Evolutionary conservation across 768 basidiomycete genomes (phyloP).

Genomic region (Serendipita sp.): DNA sequence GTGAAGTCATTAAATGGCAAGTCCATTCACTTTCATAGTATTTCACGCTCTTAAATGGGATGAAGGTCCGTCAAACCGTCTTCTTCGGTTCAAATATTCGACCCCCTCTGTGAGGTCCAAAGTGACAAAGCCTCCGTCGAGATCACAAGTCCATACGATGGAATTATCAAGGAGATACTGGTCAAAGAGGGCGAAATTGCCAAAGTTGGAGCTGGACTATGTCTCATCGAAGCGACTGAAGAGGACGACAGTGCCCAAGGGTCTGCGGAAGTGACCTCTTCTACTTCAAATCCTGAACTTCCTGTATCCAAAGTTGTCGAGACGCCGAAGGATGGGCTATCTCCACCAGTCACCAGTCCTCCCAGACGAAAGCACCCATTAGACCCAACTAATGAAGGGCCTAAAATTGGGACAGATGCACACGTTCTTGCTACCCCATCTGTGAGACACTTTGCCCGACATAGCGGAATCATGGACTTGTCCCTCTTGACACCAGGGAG

Average conservation of each 20-base stretch:
- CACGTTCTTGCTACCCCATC: constrained; percentile 57
- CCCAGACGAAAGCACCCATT: constrained; percentile 6
- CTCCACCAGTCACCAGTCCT: constrained; percentile 8
- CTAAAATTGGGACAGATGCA: constrained; percentile 8
- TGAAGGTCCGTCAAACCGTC: constrained; percentile 46
- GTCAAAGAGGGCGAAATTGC: constrained; percentile 71
- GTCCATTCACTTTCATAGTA: not conserved
- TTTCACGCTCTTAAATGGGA: not conserved
- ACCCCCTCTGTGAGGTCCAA: constrained; percentile 63
- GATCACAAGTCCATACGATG: constrained; percentile 76
- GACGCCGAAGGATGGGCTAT: constrained; percentile 7
- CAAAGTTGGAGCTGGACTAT: constrained; percentile 64
- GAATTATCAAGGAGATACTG: constrained; percentile 50
- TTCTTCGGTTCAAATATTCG: constrained; percentile 39
- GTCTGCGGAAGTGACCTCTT: constrained; percentile 10
- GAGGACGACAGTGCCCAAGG: constrained; percentile 26
- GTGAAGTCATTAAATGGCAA: constrained; percentile 70
- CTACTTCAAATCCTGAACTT: constrained; percentile 10
- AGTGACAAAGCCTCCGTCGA: constrained; percentile 85
- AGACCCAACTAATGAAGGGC: constrained; percentile 7
- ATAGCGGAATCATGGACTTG: constrained; percentile 41
- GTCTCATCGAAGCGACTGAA: constrained; percentile 57
- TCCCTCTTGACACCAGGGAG: constrained; percentile 41
- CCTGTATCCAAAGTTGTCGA: not conserved
- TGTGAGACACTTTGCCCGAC: constrained; percentile 58